phyloP scores from a whole-genome alignment of 441 rosid genomes.

The Pelargonium citronellum region DNA sequence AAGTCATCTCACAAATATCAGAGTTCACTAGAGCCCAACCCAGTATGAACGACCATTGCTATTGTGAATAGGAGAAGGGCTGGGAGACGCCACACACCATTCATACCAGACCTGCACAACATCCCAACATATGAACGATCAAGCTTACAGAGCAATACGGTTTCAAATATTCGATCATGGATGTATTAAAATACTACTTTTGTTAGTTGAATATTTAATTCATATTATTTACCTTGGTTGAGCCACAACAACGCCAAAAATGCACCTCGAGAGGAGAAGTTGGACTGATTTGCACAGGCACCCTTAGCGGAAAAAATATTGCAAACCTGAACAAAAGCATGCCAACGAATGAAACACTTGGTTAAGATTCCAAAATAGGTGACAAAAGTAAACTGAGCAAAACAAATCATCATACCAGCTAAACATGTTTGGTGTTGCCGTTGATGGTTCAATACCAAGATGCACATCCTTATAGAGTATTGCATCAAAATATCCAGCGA shows the following conservation, averaged over 20 bases:
- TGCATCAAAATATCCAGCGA: conserved; percentile 93
- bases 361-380: neutral
- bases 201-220: neutral
- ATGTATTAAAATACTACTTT: neutral
- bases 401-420: conserved; percentile 59
- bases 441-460: conserved; percentile 89
- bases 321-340: conserved; percentile 55
- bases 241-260: conserved; percentile 85
- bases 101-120: conserved; percentile 87
- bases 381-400: neutral
- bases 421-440: conserved; percentile 93
- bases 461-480: conserved; percentile 82
- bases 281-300: conserved; percentile 51
- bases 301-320: conserved; percentile 83
- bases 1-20: neutral
- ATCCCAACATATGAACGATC: neutral
- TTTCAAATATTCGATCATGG: neutral
- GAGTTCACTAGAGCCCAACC: conserved; percentile 64
- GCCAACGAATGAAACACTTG: neutral
- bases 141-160: neutral
- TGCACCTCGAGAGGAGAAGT: conserved; percentile 69
- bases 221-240: conserved; percentile 54
- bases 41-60: conserved; percentile 87
- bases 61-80: conserved; percentile 66
- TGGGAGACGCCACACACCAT: conserved; percentile 76